Evolutionary conservation across 768 basidiomycete genomes (phyloP).

Genomic region (Auricularia heimuer): DNA sequence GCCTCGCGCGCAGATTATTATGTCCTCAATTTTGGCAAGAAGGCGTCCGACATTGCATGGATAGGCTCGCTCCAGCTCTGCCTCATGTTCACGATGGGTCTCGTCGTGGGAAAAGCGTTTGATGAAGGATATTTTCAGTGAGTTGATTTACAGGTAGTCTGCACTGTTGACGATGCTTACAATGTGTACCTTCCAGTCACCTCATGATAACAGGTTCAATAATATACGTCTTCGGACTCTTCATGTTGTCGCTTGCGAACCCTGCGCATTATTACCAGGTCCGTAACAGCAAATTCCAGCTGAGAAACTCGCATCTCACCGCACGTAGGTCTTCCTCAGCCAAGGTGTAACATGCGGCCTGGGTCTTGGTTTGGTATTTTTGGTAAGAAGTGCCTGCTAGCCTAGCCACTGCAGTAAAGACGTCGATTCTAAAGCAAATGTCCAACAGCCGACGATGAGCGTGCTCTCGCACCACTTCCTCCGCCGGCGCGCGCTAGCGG

Average conservation of each 20-base stretch:
- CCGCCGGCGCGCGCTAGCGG: conserved; percentile 57
- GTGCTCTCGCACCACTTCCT: conserved; percentile 58
- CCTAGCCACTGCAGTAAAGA: neutral
- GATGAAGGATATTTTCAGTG: conserved; percentile 23
- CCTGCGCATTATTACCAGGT: conserved; percentile 29
- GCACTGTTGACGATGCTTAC: neutral
- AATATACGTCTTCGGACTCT: conserved; percentile 22
- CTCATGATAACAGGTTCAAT: conserved; percentile 18
- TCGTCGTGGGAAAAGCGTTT: conserved; percentile 22
- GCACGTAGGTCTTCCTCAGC: conserved; percentile 11
- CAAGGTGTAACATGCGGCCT: conserved; percentile 18
- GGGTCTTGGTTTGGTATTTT: conserved; percentile 16
- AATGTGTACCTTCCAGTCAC: conserved; percentile 10
- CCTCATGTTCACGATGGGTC: conserved; percentile 21
- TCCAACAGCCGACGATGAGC: conserved; percentile 40
- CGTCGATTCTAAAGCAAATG: neutral
- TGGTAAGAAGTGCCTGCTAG: neutral
- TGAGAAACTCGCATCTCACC: neutral
- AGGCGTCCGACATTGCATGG: conserved; percentile 24
- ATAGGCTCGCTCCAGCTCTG: conserved; percentile 25
- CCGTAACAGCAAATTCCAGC: neutral
- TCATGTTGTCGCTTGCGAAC: conserved; percentile 29
- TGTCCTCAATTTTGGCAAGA: conserved; percentile 21
- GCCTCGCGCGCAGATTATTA: conserved; percentile 14
- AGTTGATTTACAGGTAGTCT: neutral